phyloP scores from a whole-genome alignment of 345 rosid species.

The Salix dunnii region DNA sequence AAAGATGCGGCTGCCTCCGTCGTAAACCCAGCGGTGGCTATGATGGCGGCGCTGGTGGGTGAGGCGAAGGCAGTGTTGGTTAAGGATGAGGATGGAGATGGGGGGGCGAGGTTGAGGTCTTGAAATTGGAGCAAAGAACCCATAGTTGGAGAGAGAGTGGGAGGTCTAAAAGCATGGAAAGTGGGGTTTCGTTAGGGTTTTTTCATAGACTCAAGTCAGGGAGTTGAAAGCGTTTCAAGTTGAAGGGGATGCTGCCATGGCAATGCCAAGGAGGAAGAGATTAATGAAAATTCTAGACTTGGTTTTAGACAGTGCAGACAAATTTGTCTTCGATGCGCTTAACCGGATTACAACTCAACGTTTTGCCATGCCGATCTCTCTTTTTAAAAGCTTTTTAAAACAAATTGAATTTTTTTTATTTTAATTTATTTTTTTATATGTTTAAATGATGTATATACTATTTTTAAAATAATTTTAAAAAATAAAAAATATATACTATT shows the following conservation, averaged over 20 bases:
- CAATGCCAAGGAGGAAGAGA: background rate
- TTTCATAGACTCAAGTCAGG: background rate
- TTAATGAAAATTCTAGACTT: too few species aligned
- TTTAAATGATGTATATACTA: too few species aligned
- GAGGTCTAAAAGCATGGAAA: background rate
- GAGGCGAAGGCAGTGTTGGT: conserved; percentile 9
- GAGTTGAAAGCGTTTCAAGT: background rate
- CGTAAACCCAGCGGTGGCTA: background rate
- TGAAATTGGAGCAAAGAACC: conserved; percentile 50
- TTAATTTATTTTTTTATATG: too few species aligned
- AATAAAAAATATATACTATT: too few species aligned
- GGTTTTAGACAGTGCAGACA: background rate
- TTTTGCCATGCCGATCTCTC: background rate
- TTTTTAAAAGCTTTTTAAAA: background rate
- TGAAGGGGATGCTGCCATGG: background rate
- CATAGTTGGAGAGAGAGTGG: conserved; percentile 27
- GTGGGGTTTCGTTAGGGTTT: background rate
- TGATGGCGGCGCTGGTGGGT: conserved; percentile 9
- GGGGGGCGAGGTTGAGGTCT: conserved; percentile 52
- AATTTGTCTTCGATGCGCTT: background rate
- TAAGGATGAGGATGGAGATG: background rate
- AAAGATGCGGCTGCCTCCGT: background rate
- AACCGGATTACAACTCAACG: background rate
- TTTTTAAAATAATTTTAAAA: too few species aligned
- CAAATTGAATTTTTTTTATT: too few species aligned